phyloP scores from a whole-genome alignment of 345 rosid genomes.

The Ailanthus altissimus region DNA sequence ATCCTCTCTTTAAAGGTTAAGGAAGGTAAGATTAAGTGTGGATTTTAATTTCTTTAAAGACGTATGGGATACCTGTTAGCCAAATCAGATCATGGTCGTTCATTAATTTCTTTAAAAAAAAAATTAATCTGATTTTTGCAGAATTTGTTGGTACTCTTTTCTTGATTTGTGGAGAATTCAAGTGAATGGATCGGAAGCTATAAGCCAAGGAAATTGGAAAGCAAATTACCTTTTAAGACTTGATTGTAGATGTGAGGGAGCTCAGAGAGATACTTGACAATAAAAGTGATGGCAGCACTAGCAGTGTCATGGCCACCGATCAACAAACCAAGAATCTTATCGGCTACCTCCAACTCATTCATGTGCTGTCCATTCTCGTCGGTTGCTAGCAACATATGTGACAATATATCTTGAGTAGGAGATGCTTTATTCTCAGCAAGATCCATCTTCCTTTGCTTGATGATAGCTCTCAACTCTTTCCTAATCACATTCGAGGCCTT shows the following conservation, averaged over 20 bases:
- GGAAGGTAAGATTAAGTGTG: no score
- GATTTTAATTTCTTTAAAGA: no score
- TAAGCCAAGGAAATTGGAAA: not conserved
- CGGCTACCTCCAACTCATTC: conserved; percentile 36
- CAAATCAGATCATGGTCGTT: no score
- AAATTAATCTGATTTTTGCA: no score
- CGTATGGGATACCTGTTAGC: no score
- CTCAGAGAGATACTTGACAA: conserved; percentile 34
- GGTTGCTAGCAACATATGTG: conserved; percentile 33
- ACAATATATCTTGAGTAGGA: conserved; percentile 29
- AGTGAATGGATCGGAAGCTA: no score
- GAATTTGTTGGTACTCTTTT: no score
- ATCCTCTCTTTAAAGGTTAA: no score
- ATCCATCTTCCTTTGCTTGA: conserved; percentile 31
- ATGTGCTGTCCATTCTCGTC: conserved; percentile 31
- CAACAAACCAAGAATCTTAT: conserved; percentile 31
- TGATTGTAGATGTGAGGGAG: conserved; percentile 28
- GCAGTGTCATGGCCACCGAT: conserved; percentile 40
- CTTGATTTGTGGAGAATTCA: no score
- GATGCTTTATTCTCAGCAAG: conserved; percentile 6
- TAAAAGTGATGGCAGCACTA: conserved; percentile 26
- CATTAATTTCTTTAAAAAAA: no score
- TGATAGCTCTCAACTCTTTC: conserved; percentile 17
- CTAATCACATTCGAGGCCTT: conserved; percentile 15
- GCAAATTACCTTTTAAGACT: conserved; percentile 28